These are phyloP conservation scores for Diaporthe caulivora DNA, from an alignment of 2,329 filamentous ascomycete species.

Conservation along the genomic window DNA sequence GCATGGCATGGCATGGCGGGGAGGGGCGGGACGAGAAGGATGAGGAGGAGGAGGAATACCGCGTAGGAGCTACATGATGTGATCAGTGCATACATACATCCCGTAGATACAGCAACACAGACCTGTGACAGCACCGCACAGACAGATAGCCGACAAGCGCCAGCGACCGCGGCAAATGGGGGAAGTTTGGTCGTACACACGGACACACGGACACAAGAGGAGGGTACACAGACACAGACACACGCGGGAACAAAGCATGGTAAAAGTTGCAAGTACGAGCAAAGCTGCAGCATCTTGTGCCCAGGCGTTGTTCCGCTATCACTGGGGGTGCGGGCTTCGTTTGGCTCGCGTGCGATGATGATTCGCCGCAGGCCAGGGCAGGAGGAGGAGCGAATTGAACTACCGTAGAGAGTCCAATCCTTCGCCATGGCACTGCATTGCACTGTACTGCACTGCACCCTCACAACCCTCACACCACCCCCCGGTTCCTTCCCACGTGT, in stretches of 20 bases:
- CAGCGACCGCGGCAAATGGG: background rate
- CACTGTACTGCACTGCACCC: background rate
- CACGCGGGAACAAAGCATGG: constrained; percentile 13
- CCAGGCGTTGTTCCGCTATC: background rate
- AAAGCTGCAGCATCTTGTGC: background rate
- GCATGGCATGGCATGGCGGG: background rate
- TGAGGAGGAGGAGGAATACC: background rate
- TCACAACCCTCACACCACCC: too few species aligned
- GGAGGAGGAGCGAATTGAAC: background rate
- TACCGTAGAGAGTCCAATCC: background rate
- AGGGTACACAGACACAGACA: background rate
- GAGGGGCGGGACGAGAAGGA: too few species aligned
- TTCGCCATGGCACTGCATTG: background rate
- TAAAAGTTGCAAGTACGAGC: background rate
- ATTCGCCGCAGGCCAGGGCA: background rate
- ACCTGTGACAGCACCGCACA: background rate
- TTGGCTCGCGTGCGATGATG: too few species aligned
- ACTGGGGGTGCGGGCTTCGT: too few species aligned
- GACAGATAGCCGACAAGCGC: constrained; percentile 21
- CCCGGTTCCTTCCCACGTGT: background rate
- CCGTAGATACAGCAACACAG: background rate
- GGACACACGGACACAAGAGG: background rate
- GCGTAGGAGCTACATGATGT: background rate
- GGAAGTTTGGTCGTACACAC: background rate
- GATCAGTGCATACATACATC: background rate